Evolutionary conservation across 257 asterid genomes (phyloP), one percentile per base, ranked within the genome.

Genomic region (Penstemon barbatus): DNA sequence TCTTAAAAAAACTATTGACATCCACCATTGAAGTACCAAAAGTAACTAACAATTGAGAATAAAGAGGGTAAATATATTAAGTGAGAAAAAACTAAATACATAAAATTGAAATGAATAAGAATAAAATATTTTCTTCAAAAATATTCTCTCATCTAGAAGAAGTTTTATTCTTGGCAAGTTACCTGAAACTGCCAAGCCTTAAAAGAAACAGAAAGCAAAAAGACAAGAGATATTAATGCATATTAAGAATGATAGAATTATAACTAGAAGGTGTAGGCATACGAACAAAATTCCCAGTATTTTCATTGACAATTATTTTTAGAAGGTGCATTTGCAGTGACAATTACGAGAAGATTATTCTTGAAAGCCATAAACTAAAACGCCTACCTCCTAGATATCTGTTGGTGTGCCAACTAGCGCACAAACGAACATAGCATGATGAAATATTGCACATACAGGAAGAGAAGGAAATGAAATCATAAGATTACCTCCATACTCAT

Each of bases 401-500:
- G 18, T 0, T 13, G 54, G 54, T 11, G 33, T 3, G 4, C 15
- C 15, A 61, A 19, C 19, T 46, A 41, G 25, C 46, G 8, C 52
- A 45, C 74, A 19, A 13, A 36, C 19, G 57, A 38, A 51, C 10
- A 45, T 37, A 70, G 11, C 48, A 56, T 64, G 48, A 56, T 64
- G 48, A 71, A 59, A 38, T 48, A 46, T 58, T 43, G 45, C 61
- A 53, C 12, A 65, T 25, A 1, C 48, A 72, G 45, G 70, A 68
- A 59, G 49, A 50, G 42, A 46, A 18, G 12, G 66, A 63, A 69
- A 54, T 57, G 3, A 59, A 44, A 61, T 58, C 45, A 38, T n/a
- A 61, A 6, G 69, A 61, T 64, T 78, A 91, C 99, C 99, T 94
- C 88, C 99, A 91, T 94, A 78, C 97, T 89, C 74, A 94, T 87